Conservation (phyloP, 78 protist genomes). For the Cavenderia fasciculata region DNA sequence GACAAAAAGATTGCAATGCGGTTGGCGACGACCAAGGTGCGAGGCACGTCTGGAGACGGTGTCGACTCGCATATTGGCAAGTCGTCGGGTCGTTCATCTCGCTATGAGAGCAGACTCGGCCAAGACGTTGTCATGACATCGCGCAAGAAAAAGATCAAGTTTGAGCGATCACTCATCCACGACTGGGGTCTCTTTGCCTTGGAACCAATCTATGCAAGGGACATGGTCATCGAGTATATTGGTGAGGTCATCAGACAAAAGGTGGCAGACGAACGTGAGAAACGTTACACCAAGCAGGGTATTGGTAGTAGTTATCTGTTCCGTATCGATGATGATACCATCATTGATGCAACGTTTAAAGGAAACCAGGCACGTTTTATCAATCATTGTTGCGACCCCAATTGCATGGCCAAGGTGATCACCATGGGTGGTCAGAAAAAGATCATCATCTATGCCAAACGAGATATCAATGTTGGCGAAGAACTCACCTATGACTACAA, state of each 20-base stretch:
- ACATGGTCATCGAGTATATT: conserved; percentile 97
- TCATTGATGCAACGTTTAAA: conserved; percentile 96
- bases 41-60: background rate
- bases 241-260: conserved; percentile 94
- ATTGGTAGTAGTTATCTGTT: conserved; percentile 95
- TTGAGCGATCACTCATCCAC: conserved; percentile 88
- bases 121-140: conserved; percentile 24
- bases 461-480: conserved; percentile 92
- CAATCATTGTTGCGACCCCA: conserved; percentile 99
- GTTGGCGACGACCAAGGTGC: conserved; percentile 6
- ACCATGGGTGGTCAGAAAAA: conserved; percentile 74
- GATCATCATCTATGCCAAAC: conserved; percentile 91
- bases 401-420: conserved; percentile 93
- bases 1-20: background rate
- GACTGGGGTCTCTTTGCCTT: conserved; percentile 92
- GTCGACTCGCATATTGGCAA: background rate
- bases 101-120: conserved; percentile 41
- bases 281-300: conserved; percentile 86
- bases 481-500: conserved; percentile 97
- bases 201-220: conserved; percentile 86
- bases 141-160: conserved; percentile 77
- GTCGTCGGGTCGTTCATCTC: conserved; percentile 45
- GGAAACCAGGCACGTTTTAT: conserved; percentile 98
- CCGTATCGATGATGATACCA: conserved; percentile 89
- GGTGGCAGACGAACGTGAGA: conserved; percentile 93